Evolutionary conservation across 345 rosid species (phyloP).

Genomic region (Gossypium mustelinum): DNA sequence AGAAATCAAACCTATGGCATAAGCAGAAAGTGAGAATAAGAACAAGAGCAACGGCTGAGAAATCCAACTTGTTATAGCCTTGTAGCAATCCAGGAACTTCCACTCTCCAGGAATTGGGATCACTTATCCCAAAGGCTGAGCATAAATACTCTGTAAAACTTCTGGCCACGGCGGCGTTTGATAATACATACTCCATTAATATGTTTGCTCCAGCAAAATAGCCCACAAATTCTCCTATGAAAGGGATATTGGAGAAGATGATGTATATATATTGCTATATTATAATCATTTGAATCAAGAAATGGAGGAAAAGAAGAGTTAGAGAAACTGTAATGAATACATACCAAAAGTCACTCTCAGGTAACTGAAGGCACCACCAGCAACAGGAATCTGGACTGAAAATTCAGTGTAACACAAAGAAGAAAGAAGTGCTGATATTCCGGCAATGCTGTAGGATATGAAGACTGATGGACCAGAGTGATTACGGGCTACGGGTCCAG

Average conservation of each 20-base stretch:
- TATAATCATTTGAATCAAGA: not conserved
- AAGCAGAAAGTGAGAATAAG: slow-evolving; percentile 83
- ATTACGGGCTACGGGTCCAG: slow-evolving; percentile 61
- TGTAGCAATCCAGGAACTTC: slow-evolving; percentile 49
- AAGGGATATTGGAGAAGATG: slow-evolving; percentile 17
- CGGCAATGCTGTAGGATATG: slow-evolving; percentile 77
- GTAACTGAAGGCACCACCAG: slow-evolving; percentile 96
- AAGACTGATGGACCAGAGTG: slow-evolving; percentile 79
- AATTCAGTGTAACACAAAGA: slow-evolving; percentile 93
- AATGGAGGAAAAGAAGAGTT: slow-evolving; percentile 2
- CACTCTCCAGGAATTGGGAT: slow-evolving; percentile 65
- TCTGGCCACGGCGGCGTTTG: slow-evolving; percentile 92
- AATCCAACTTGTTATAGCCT: slow-evolving; percentile 78
- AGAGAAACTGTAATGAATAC: not conserved
- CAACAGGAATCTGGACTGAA: slow-evolving; percentile 88
- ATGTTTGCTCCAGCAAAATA: slow-evolving; percentile 90
- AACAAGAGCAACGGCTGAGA: slow-evolving; percentile 72
- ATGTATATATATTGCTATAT: not conserved
- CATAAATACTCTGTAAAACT: slow-evolving; percentile 77
- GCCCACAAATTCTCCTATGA: slow-evolving; percentile 77
- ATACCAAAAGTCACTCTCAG: slow-evolving; percentile 91
- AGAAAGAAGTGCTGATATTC: slow-evolving; percentile 77
- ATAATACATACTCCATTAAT: slow-evolving; percentile 85
- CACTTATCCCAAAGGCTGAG: slow-evolving; percentile 53
- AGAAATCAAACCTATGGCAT: slow-evolving; percentile 61